Conservation (phyloP, 495 filamentous ascomycete genomes). For the Daldinia caldariorum region DNA sequence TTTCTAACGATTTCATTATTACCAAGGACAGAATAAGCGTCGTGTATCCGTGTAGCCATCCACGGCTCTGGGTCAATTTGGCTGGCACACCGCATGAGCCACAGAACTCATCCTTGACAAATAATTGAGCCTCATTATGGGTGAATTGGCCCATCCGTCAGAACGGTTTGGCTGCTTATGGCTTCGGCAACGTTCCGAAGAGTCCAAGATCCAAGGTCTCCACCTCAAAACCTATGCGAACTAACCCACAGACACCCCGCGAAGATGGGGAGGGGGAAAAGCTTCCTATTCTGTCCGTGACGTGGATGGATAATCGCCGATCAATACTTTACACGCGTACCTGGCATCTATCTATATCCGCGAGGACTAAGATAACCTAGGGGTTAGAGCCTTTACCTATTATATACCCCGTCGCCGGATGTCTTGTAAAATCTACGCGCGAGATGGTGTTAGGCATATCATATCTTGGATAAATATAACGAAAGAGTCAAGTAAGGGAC, state of each 20-base stretch:
- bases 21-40: conserved; percentile 33
- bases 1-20: conserved; percentile 29
- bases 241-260: conserved; percentile 16
- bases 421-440: neutral
- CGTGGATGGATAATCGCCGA: conserved; percentile 14
- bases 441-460: neutral
- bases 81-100: conserved; percentile 48
- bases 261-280: conserved; percentile 19
- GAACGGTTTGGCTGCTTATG: conserved; percentile 47
- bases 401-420: neutral
- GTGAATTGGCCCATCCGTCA: conserved; percentile 23
- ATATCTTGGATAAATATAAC: neutral
- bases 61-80: conserved; percentile 45
- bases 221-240: conserved; percentile 23
- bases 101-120: conserved; percentile 30
- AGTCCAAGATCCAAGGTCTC: conserved; percentile 33
- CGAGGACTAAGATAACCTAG: neutral
- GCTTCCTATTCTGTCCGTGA: conserved; percentile 15
- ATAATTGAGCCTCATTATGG: conserved; percentile 38
- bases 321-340: neutral
- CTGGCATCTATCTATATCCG: neutral
- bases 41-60: conserved; percentile 38
- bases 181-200: conserved; percentile 42
- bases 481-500: neutral
- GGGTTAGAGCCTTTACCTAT: neutral